Percentiles rank a stretch among this genome's conserved stretches.
phyloP scores from a whole-genome alignment of 495 filamentous ascomycete species.

The Xylaria castorea region DNA sequence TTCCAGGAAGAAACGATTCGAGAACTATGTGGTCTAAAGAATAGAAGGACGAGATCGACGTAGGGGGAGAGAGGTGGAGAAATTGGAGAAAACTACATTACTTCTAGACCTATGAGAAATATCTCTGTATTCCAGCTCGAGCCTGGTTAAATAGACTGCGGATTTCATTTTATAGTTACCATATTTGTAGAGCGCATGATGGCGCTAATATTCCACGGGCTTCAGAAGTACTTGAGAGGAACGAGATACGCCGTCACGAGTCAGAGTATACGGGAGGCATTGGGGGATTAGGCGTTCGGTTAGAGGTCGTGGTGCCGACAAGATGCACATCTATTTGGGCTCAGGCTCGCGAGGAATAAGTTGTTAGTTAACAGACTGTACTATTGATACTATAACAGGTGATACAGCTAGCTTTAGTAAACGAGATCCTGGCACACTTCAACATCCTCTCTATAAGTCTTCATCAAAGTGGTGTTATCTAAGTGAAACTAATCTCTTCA shows the following conservation, averaged over 20 bases:
- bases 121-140: background rate
- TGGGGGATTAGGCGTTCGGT: background rate
- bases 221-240: background rate
- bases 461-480: too few species aligned
- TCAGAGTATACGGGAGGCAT: background rate
- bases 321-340: background rate
- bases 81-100: background rate
- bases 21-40: constrained; percentile 23
- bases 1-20: constrained; percentile 25
- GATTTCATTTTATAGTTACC: background rate
- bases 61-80: background rate
- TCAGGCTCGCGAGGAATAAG: background rate
- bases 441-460: too few species aligned
- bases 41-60: background rate
- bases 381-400: too few species aligned
- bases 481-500: too few species aligned
- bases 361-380: background rate
- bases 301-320: background rate
- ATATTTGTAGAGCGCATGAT: background rate
- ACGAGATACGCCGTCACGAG: background rate
- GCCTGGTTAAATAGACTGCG: background rate
- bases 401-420: too few species aligned
- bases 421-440: too few species aligned
- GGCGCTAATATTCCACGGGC: background rate
- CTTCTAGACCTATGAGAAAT: background rate